Conservation (phyloP, 306 rosid species). For the Gastrolobium bilobum region DNA sequence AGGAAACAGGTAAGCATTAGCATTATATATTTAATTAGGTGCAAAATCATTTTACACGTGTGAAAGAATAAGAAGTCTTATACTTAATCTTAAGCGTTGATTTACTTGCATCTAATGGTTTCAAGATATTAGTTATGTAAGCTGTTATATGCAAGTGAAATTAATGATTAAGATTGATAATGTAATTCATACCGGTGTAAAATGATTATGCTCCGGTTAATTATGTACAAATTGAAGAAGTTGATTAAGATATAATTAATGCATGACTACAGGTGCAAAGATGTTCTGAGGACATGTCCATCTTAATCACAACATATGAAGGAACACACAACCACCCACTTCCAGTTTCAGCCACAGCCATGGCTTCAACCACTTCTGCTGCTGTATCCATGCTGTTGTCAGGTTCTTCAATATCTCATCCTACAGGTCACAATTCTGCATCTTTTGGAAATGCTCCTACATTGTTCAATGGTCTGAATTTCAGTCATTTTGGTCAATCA, state of each 20-base stretch:
- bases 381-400: conserved; percentile 83
- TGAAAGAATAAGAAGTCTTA: too few species aligned
- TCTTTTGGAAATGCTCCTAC: conserved; percentile 8
- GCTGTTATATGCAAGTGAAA: too few species aligned
- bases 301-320: conserved; percentile 73
- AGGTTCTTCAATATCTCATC: conserved; percentile 61
- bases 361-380: conserved; percentile 88
- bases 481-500: conserved; percentile 45
- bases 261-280: conserved; percentile 68
- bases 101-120: too few species aligned
- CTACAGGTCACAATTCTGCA: conserved; percentile 16
- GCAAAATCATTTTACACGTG: too few species aligned
- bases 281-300: conserved; percentile 72
- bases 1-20: conserved; percentile 62
- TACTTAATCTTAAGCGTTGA: too few species aligned
- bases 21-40: too few species aligned
- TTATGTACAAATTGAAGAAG: background rate
- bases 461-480: conserved; percentile 41
- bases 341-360: conserved; percentile 77
- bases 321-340: conserved; percentile 84
- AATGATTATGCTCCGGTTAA: background rate
- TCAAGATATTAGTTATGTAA: too few species aligned
- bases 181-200: too few species aligned
- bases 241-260: background rate
- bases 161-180: too few species aligned